Evolutionary conservation across 116 monocot genomes (phyloP), one percentile per base, ranked within the genome.

Genomic region (Phalaenopsis hybrid): DNA sequence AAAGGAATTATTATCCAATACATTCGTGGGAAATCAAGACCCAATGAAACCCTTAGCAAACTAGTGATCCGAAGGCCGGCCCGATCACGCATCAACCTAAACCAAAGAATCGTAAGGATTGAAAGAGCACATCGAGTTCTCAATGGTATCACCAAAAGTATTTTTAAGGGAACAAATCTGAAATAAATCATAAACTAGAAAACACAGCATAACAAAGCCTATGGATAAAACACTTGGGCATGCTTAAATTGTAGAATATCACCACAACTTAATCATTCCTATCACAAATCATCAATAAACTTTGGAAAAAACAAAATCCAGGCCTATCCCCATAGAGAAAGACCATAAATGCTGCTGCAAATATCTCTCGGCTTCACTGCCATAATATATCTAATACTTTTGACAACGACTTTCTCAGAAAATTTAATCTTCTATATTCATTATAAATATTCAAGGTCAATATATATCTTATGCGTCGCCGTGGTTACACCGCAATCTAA

Each of bases 401-500:
- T 51, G 51, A 51, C 51, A 51, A 9, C 51, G 10, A 75, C 75
- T 75, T 75, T 45, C 43, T 33, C 37, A 34, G 34, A 33, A 70
- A 63, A 70, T 2, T 34, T 70, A 13, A 15, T 70, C 70, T 34
- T 37, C 6, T 15, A 33, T 37, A 9, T 33, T 28, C 1, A 37
- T 70, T 4, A 8, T 34, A 34, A 9, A 75, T 3, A 77, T 48
- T 4, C 20, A 50, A 50, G 17, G 21, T 50, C 33, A 34, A 31
- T 70, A 34, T 58, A 25, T 70, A 23, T 50, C n/a, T 10, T 43
- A 77, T 50, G 46, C 25, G 21, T 8, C 25, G 74, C 21, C 51
- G 77, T 77, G 11, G 23, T 34, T 58, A 59, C 8, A n/a, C 59
- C 55, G 61, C 13, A 37, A 79, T 44, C 87, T 75, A 79, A 98